Base-by-base conservation (phyloP, 2,329 filamentous ascomycete genomes). In the Colletotrichum horii region DNA sequence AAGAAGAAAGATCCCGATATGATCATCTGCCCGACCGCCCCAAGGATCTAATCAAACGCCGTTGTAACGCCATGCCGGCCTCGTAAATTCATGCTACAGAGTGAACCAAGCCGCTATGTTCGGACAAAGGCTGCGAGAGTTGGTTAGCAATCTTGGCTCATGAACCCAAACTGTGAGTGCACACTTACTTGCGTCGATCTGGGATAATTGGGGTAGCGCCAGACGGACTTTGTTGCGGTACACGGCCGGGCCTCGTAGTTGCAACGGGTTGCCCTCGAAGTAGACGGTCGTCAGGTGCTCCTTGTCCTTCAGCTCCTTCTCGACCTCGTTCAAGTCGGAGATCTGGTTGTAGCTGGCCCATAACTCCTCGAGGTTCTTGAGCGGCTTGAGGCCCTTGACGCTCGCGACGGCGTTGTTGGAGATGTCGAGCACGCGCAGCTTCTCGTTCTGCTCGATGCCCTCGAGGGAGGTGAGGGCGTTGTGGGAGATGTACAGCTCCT, bases 171-270 rank as follows among this genome's bases (percentile, higher is more conserved):
- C 14, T 22, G 22, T 8, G 26, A 28, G 32, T 48, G 19, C n/a
- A 30, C 6, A 95, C 96, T 92, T 89, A 98, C 96, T 97, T 75
- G 97, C 97, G 91, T 99, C 97, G 83, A 99, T 98, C 88, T 99
- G 96, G 83, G 91, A 91, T 68, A 99, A 88, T 84, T 97, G 94
- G 73, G 97, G 97, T 84, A 99, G 85, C 38, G 96, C 94, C 83
- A 99, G 86, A 75, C 94, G 91, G 58, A 99, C 92, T 86, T 99
- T 99, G 86, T 98, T 98, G 81, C 97, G 89, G 85, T 99, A 99
- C 76, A 98, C 85, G 1, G 95, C 94, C n/a, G 94, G 94, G 6
- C 91, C 92, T 70, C 90, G 90, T 76, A 92, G 88, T 86, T 99
- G 97, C 79, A 99, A 84, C 30, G 96, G 96, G 81, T 98, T 98